Evolutionary conservation across 768 basidiomycete genomes (phyloP).

Genomic region (Naganishia antarctica): DNA sequence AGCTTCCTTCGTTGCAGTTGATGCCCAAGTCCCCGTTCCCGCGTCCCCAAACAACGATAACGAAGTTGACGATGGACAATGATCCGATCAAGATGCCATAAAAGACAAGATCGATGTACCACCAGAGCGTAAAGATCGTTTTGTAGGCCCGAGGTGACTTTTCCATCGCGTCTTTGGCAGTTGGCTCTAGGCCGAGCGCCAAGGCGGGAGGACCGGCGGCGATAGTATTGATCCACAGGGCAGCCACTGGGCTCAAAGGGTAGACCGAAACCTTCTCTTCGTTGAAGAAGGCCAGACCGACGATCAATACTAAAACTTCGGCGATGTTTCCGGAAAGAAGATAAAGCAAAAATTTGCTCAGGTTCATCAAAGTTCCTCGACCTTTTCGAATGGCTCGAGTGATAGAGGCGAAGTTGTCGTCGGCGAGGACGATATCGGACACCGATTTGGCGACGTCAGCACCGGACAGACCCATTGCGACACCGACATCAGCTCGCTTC

Average conservation of each 20-base stretch:
- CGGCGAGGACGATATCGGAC: slow-evolving; percentile 61
- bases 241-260: slow-evolving; percentile 57
- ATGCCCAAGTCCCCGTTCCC: slow-evolving; percentile 46
- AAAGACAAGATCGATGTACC: slow-evolving; percentile 48
- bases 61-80: slow-evolving; percentile 47
- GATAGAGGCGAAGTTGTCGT: slow-evolving; percentile 65
- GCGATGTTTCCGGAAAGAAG: slow-evolving; percentile 58
- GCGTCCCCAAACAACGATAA: slow-evolving; percentile 49
- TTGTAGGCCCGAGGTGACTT: slow-evolving; percentile 51
- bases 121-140: slow-evolving; percentile 49
- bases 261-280: slow-evolving; percentile 55
- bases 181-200: slow-evolving; percentile 57
- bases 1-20: slow-evolving; percentile 44
- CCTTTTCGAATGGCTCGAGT: slow-evolving; percentile 64
- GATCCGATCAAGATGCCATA: slow-evolving; percentile 51
- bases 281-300: slow-evolving; percentile 60
- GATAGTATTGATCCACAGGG: slow-evolving; percentile 55
- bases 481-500: slow-evolving; percentile 58
- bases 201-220: slow-evolving; percentile 58
- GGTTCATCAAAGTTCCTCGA: slow-evolving; percentile 59
- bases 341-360: slow-evolving; percentile 59
- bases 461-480: slow-evolving; percentile 60
- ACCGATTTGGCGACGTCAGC: slow-evolving; percentile 62
- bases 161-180: slow-evolving; percentile 56
- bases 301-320: slow-evolving; percentile 57